phyloP scores from a whole-genome alignment of 169 alveolate species.

The Eimeria sp. region DNA sequence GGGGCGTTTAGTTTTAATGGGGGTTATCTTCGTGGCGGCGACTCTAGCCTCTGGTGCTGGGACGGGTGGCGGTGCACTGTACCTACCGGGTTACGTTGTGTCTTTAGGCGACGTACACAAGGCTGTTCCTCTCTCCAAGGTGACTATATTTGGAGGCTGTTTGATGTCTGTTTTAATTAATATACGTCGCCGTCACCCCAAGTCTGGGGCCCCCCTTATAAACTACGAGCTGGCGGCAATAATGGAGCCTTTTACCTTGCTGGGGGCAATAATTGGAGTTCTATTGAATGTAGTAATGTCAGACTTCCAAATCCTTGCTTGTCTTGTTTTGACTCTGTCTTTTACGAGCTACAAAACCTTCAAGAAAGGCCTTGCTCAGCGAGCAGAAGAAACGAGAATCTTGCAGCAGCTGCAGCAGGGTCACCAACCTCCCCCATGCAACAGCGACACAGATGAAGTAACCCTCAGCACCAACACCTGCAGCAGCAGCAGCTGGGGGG shows the following conservation, averaged over 20 bases:
- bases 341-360: conserved; percentile 80
- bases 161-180: conserved; percentile 66
- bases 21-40: conserved; percentile 70
- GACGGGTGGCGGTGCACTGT: conserved; percentile 83
- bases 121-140: conserved; percentile 83
- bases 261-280: conserved; percentile 82
- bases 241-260: conserved; percentile 80
- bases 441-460: too few species aligned
- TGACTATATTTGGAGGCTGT: conserved; percentile 79
- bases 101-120: conserved; percentile 73
- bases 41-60: conserved; percentile 81
- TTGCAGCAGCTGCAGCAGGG: conserved; percentile 11
- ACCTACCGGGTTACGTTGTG: conserved; percentile 76
- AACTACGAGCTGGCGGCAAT: conserved; percentile 74
- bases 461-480: too few species aligned
- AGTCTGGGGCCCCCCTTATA: conserved; percentile 53
- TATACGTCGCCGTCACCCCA: conserved; percentile 56
- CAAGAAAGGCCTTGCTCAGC: conserved; percentile 69
- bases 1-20: background rate
- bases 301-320: conserved; percentile 61
- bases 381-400: conserved; percentile 56
- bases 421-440: background rate
- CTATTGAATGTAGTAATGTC: conserved; percentile 78
- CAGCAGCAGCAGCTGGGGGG: background rate
- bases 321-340: conserved; percentile 57